phyloP scores from a whole-genome alignment of 305 asterid species.

The Plantago coronopus region DNA sequence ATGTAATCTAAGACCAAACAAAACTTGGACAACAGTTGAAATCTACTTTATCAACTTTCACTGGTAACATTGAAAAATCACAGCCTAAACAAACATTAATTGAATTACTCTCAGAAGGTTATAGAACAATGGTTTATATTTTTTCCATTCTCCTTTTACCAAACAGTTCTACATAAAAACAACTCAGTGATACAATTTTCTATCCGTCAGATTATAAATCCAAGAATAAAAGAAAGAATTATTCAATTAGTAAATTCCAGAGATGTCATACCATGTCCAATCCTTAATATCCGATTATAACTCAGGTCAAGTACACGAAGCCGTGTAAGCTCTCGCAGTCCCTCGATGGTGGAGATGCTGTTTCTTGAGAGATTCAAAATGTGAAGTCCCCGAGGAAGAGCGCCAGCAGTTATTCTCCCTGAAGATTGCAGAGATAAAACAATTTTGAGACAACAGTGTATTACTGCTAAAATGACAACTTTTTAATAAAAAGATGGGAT shows the following conservation, averaged over 20 bases:
- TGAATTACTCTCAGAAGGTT: too few relatives aligned
- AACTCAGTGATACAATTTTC: too few relatives aligned
- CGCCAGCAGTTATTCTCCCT: constrained; percentile 84
- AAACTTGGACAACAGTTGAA: too few relatives aligned
- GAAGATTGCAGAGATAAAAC: constrained; percentile 22
- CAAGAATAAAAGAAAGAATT: background rate
- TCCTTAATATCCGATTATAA: constrained; percentile 79
- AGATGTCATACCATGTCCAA: constrained; percentile 78
- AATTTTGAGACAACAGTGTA: constrained; percentile 16
- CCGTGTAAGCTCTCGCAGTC: constrained; percentile 81
- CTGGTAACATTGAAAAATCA: too few relatives aligned
- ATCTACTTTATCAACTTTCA: too few relatives aligned
- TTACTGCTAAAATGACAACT: constrained; percentile 1
- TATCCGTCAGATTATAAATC: too few relatives aligned
- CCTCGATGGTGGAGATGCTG: constrained; percentile 80
- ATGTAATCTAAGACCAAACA: too few relatives aligned
- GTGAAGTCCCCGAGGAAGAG: constrained; percentile 95
- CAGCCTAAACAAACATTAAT: too few relatives aligned
- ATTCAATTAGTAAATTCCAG: background rate
- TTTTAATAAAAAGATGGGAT: constrained; percentile 4
- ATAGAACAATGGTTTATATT: too few relatives aligned
- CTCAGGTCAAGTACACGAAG: constrained; percentile 93
- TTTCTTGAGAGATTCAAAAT: constrained; percentile 80
- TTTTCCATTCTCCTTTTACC: too few relatives aligned
- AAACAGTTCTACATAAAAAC: too few relatives aligned